Conservation (phyloP, 768 basidiomycete species). For the Lactarius sp. region DNA sequence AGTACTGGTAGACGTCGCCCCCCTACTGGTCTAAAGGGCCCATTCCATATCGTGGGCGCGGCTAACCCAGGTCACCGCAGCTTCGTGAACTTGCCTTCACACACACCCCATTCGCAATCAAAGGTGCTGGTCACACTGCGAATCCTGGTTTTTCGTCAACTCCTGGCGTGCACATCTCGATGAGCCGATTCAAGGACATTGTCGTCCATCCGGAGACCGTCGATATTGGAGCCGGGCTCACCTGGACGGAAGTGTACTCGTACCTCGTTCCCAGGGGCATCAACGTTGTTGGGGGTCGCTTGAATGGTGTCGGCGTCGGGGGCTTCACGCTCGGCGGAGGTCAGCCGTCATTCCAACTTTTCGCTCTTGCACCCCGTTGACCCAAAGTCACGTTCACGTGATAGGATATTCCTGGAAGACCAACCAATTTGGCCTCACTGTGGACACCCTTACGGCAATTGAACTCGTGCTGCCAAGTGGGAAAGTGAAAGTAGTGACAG, state of each 20-base stretch:
- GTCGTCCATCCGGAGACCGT: not conserved
- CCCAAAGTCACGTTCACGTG: not conserved
- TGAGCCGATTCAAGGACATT: not conserved
- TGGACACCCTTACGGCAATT: not conserved
- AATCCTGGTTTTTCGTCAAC: conserved; percentile 9
- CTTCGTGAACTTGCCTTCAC: not conserved
- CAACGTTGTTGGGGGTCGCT: not conserved
- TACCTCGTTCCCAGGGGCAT: not conserved
- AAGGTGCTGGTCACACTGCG: not conserved
- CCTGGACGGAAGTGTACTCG: not conserved
- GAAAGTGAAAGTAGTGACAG: not conserved
- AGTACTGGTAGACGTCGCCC: not conserved
- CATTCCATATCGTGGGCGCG: too few species aligned
- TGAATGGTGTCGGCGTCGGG: not conserved
- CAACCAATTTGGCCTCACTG: conserved; percentile 19
- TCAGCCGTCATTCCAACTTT: not conserved
- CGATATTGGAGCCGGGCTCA: not conserved
- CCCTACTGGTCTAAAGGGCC: too few species aligned
- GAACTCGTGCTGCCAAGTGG: conserved; percentile 3
- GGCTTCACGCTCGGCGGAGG: not conserved
- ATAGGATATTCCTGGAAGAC: conserved; percentile 18
- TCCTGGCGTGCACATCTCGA: not conserved
- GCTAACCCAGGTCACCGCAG: not conserved
- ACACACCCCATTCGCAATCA: not conserved
- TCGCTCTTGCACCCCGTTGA: not conserved